Evolutionary conservation across 139 green algal species (phyloP), one percentile per base, ranked within the genome.

Genomic region (Microglena sp.): DNA sequence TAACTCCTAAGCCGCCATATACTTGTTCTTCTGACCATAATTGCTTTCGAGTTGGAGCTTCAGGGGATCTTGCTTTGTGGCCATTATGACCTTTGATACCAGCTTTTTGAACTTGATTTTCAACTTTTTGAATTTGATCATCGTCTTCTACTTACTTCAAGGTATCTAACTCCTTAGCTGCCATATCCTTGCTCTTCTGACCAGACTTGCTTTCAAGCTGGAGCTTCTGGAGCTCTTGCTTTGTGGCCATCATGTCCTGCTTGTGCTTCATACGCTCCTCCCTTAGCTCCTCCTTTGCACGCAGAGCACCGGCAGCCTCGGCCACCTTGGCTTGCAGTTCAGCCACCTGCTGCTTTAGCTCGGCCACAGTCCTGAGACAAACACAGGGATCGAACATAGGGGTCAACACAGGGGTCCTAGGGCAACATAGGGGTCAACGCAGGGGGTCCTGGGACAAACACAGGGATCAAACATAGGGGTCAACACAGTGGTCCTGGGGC

Each of bases 241-340:
- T 78, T 6, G 84, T 33, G 1, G 60, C 35, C 11, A 60, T 65
- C 21, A 85, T 35, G 64, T 94, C 83, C 69, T 91, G 77, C 77
- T 89, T 91, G 80, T 89, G 79, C 75, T 82, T 78, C n/a, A 77
- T 64, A 67, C 71, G 78, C n/a, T 86, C 77, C 36, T 92, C 86
- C 43, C 75, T 77, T 5, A 94, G 83, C 72, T 94, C 86, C 8
- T 93, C 87, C 35, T 86, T 85, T 2, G 84, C 81, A 40, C 82
- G 80, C 1, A 94, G 56, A 0, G 77, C 78, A 0, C 74, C 80
- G 3, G 81, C 82, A 1, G 87, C 87, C 56, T 84, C 69, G 2
- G 71, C 73, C 46, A 94, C 67, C 74, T 82, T 86, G 35, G 66
- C 75, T 6, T 85, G 73, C 57, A 89, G 64, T 22, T 75, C 74